phyloP scores from a whole-genome alignment of 306 rosid species.

The Pterocarpus macrocarpus region DNA sequence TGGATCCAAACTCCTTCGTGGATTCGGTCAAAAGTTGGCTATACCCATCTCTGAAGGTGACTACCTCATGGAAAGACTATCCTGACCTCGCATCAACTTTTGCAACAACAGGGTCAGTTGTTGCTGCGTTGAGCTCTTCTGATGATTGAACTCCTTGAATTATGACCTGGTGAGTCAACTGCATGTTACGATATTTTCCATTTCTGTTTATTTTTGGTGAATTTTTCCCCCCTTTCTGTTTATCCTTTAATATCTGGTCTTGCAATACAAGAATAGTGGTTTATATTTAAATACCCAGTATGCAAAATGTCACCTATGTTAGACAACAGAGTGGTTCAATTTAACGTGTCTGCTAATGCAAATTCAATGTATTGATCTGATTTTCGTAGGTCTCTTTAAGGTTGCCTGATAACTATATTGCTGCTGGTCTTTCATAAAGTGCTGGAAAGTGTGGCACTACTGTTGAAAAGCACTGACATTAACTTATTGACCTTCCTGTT shows the following conservation, averaged over 20 bases:
- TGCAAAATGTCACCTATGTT: not conserved
- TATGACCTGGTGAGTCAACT: constrained; percentile 47
- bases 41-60: constrained; percentile 82
- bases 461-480: constrained; percentile 36
- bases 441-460: constrained; percentile 35
- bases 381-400: constrained; percentile 33
- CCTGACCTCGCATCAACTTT: constrained; percentile 85
- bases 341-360: constrained; percentile 20
- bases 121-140: constrained; percentile 82
- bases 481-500: constrained; percentile 18
- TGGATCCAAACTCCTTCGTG: constrained; percentile 73
- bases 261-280: not conserved
- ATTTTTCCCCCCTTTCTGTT: not conserved
- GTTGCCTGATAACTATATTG: constrained; percentile 26
- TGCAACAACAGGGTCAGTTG: constrained; percentile 85
- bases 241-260: not conserved
- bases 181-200: not conserved
- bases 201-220: not conserved
- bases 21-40: constrained; percentile 87
- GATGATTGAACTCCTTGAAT: constrained; percentile 61
- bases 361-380: constrained; percentile 27
- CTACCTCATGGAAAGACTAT: constrained; percentile 91
- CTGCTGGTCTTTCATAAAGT: constrained; percentile 38
- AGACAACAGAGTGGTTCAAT: constrained; percentile 16
- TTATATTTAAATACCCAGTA: constrained; percentile 2